Evolutionary conservation across 2,329 filamentous ascomycete genomes (phyloP).

Genomic region (Xylaria multiplex): DNA sequence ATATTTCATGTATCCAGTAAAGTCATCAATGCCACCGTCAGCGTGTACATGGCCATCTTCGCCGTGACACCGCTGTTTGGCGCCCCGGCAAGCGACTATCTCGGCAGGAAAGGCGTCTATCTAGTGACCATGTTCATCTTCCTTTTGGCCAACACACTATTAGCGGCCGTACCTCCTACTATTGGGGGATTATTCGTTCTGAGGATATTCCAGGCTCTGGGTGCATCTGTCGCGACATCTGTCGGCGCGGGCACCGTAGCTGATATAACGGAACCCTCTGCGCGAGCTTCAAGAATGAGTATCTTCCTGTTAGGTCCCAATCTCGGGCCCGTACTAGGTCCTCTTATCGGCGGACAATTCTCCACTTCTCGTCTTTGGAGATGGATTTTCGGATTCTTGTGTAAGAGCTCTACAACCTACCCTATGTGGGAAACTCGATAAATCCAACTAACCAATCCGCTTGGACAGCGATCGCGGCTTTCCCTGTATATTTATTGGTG

Average conservation of each 20-base stretch:
- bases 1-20: constrained; percentile 52
- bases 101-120: constrained; percentile 54
- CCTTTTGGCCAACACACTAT: constrained; percentile 52
- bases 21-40: constrained; percentile 56
- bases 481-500: constrained; percentile 46
- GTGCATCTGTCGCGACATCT: constrained; percentile 55
- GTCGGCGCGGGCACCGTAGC: constrained; percentile 57
- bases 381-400: constrained; percentile 57
- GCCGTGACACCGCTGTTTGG: constrained; percentile 56
- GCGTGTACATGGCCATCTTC: constrained; percentile 57
- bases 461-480: constrained; percentile 44
- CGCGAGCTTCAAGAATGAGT: constrained; percentile 53
- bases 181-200: constrained; percentile 53
- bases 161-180: constrained; percentile 53
- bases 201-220: constrained; percentile 55
- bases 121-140: constrained; percentile 54
- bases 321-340: constrained; percentile 56
- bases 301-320: constrained; percentile 57
- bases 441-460: constrained; percentile 25
- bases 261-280: constrained; percentile 54
- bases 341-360: constrained; percentile 55
- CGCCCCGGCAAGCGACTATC: constrained; percentile 53
- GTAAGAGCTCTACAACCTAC: constrained; percentile 21
- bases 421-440: constrained; percentile 52
- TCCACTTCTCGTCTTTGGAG: constrained; percentile 52